Conservation (phyloP, 768 basidiomycete genomes). For the Termitomyces eurrhizus region DNA sequence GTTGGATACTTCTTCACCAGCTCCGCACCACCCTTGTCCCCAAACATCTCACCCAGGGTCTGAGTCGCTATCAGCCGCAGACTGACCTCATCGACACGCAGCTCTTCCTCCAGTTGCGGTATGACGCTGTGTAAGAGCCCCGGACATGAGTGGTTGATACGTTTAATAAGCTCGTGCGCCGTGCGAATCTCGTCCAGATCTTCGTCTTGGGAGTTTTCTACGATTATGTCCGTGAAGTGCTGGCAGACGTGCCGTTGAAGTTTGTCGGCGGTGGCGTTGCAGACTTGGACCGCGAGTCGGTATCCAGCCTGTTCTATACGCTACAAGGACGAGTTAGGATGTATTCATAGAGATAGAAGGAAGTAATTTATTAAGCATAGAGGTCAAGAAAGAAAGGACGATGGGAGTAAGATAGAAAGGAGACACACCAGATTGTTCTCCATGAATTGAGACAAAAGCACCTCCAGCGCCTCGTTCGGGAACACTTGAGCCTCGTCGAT, state of each 20-base stretch:
- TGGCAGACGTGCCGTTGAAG: constrained; percentile 86
- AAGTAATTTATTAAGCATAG: not conserved
- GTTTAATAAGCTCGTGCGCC: constrained; percentile 84
- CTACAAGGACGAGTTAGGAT: constrained; percentile 27
- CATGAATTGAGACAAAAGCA: constrained; percentile 81
- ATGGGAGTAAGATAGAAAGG: not conserved
- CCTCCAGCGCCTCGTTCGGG: constrained; percentile 77
- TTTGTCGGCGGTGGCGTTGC: constrained; percentile 79
- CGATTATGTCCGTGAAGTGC: constrained; percentile 91
- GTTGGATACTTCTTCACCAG: constrained; percentile 75
- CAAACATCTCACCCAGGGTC: constrained; percentile 88
- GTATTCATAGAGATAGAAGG: not conserved
- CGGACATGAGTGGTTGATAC: constrained; percentile 76
- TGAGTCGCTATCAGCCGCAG: constrained; percentile 81
- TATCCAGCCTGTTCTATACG: constrained; percentile 71
- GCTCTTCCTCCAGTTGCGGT: constrained; percentile 88
- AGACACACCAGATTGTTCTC: constrained; percentile 67
- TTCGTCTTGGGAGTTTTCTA: constrained; percentile 55
- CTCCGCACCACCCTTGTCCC: constrained; percentile 68
- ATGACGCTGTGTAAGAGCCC: constrained; percentile 84
- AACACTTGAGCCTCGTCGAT: constrained; percentile 82
- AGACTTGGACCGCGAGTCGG: constrained; percentile 81
- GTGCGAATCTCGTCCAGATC: constrained; percentile 65
- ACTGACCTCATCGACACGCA: constrained; percentile 68
- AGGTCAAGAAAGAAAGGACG: not conserved